Conservation (phyloP, 192 early-diverging fungal species). For the Phlyctochytrium bullatum region DNA sequence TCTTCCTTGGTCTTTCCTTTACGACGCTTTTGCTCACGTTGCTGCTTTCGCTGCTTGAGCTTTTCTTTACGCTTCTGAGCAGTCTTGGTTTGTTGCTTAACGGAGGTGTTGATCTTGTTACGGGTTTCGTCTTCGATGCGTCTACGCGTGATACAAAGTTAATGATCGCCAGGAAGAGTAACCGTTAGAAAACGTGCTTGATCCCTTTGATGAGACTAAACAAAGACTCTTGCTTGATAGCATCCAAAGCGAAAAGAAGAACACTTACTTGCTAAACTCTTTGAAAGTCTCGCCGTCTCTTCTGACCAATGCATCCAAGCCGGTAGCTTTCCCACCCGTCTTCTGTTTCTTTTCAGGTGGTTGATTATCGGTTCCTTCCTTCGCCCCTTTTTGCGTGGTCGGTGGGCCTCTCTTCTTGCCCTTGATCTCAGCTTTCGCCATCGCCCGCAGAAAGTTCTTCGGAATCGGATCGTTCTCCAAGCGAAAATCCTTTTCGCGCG, state of each 20-base stretch:
- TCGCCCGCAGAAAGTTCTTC: constrained; percentile 9
- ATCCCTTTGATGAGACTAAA: too few species aligned
- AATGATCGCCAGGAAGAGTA: too few species aligned
- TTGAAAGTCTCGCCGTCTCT: constrained; percentile 4
- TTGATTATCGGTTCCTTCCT: too few species aligned
- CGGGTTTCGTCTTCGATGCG: constrained; percentile 17
- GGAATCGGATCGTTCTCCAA: constrained; percentile 7
- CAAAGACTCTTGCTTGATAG: neutral
- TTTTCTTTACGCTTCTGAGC: constrained; percentile 15
- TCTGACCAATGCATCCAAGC: neutral
- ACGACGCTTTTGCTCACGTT: constrained; percentile 7
- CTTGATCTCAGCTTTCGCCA: neutral
- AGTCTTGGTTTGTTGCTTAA: constrained; percentile 17
- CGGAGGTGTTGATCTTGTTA: constrained; percentile 10
- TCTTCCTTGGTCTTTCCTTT: constrained; percentile 6
- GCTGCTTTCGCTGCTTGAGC: constrained; percentile 19
- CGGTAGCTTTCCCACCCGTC: neutral
- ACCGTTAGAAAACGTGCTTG: too few species aligned
- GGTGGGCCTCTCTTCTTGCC: neutral
- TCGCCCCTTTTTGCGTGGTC: neutral
- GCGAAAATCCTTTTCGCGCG: neutral
- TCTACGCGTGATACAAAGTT: too few species aligned
- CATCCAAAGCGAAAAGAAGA: neutral
- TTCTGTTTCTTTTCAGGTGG: too few species aligned
- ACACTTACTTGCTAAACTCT: constrained; percentile 5